A percentile compares a stretch with the other conserved stretches of the same genome.
Conservation (phyloP, 2,329 filamentous ascomycete genomes). For the Venturia nashicola region DNA sequence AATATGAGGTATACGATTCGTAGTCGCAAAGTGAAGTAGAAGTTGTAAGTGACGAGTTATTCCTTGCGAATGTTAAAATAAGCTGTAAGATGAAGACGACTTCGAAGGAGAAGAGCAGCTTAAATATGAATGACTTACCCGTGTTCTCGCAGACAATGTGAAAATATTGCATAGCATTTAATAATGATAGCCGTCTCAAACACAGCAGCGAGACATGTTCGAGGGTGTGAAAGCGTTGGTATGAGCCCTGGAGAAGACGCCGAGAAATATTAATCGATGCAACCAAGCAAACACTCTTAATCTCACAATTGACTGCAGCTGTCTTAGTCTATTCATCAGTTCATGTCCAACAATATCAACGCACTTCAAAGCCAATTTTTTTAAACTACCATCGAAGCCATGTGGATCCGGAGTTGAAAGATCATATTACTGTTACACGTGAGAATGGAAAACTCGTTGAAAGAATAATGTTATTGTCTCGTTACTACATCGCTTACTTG, state of each 20-base stretch:
- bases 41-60: not conserved
- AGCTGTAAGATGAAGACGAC: not conserved
- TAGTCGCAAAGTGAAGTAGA: not conserved
- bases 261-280: not conserved
- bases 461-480: not conserved
- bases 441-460: not conserved
- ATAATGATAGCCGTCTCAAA: not conserved
- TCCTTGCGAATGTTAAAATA: not conserved
- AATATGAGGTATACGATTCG: not conserved
- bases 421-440: not conserved
- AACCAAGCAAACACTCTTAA: not conserved
- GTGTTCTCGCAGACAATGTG: not conserved
- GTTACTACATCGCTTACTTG: not conserved
- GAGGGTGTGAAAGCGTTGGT: not conserved
- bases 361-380: too few species aligned
- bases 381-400: too few species aligned
- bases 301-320: not conserved
- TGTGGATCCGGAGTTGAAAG: too few species aligned
- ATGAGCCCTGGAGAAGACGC: not conserved
- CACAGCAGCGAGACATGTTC: not conserved
- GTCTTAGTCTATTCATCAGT: too few species aligned
- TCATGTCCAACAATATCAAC: too few species aligned
- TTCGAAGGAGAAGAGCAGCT: not conserved
- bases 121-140: not conserved
- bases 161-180: not conserved